Base-by-base conservation (phyloP, 2,329 filamentous ascomycete species). In the Pleoardoris graminearum region DNA sequence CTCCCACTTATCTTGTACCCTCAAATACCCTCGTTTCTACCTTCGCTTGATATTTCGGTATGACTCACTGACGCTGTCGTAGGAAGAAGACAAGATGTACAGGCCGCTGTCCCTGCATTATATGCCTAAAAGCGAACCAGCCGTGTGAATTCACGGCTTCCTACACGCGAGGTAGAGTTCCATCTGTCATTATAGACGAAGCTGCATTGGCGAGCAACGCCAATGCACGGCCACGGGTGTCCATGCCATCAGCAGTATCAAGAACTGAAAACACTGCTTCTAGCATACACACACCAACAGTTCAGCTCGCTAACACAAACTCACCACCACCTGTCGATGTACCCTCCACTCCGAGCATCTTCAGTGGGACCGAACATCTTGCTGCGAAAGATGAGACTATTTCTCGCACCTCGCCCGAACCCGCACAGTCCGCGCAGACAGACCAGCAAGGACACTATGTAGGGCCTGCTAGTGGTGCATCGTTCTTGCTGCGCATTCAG, bases 401-500 rank as follows among this genome's bases (percentile, higher is more conserved):
- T 10, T 74, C 74, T 4, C 68, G 72, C 32, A 72, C 70, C 11
- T 79, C 77, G 3, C 77, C 77, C n/a, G 77, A 79, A 52, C 77
- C 77, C 2, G 63, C 72, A 6, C 73, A 79, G 51, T 77, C 77
- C 1, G 63, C 72, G 4, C 73, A 78, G 53, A 77, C 72, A 17
- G 78, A 79, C 50, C 69, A 69, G 16, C 76, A 80, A 67, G 78
- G 76, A 60, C 71, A 80, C 53, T 80, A 78, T 54, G 74, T 80
- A 22, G 78, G 78, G 0, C 76, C 78, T 3, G 73, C 78, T 0
- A 79, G 76, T 1, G 78, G 77, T 0, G 76, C 76, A 0, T 79
- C 77, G 0, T 82, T 82, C 50, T 66, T 82, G 10, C 72, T 79
- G 0, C 70, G 80, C 7, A 77, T 81, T 1, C 80, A 81, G 63